Evolutionary conservation across 495 filamentous ascomycete genomes (phyloP).

Genomic region (Aspergillus carlsbadensis): DNA sequence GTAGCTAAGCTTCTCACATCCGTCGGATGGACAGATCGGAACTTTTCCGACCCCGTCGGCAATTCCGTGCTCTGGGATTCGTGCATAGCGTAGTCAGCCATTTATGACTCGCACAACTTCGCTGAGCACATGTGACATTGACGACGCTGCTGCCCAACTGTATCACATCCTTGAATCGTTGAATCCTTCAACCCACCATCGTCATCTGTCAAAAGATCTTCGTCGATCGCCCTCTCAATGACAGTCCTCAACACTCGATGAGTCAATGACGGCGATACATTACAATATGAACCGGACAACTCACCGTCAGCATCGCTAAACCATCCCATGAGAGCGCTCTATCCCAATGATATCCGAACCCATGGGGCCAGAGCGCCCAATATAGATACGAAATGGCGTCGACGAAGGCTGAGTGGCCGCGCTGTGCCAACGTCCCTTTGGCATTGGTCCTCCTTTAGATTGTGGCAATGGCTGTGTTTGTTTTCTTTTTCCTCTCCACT

Average conservation of each 20-base stretch:
- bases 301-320: constrained; percentile 13
- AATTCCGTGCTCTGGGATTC: not conserved
- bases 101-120: no score
- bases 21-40: constrained; percentile 11
- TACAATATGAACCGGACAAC: constrained; percentile 8
- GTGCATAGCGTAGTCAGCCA: not conserved
- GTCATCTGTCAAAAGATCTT: not conserved
- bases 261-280: constrained; percentile 6
- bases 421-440: constrained; percentile 1
- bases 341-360: constrained; percentile 11
- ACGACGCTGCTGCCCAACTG: no score
- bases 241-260: not conserved
- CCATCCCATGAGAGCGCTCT: not conserved
- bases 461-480: not conserved
- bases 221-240: not conserved
- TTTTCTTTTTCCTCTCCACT: constrained; percentile 5
- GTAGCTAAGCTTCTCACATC: not conserved
- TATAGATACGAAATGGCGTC: constrained; percentile 8
- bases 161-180: not conserved
- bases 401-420: constrained; percentile 12
- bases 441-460: constrained; percentile 1
- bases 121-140: no score
- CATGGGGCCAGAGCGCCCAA: constrained; percentile 15
- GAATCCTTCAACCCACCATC: not conserved
- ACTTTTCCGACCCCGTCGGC: constrained; percentile 9